These are phyloP conservation scores for Favolaschia claudopus DNA, from an alignment of 768 basidiomycete species.

Conservation along the genomic window DNA sequence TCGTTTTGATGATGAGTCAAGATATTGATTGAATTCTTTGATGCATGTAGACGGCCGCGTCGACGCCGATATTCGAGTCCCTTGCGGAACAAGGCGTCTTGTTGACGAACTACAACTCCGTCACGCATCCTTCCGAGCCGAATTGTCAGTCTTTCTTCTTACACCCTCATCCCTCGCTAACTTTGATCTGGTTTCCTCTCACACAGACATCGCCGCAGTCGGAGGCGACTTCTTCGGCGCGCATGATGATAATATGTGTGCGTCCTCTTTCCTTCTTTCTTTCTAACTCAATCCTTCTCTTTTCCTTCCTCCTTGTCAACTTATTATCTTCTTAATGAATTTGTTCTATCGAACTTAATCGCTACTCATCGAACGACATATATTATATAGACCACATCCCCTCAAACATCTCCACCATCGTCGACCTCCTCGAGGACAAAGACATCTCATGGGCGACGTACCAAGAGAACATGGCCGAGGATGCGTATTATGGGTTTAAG, in stretches of 20 bases:
- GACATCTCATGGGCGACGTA: constrained; percentile 69
- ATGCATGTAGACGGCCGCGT: background rate
- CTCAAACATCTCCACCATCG: constrained; percentile 60
- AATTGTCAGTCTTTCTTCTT: constrained; percentile 45
- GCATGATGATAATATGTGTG: no score
- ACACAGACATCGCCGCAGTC: constrained; percentile 45
- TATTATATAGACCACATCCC: constrained; percentile 48
- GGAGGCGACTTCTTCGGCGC: constrained; percentile 69
- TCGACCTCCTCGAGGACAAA: constrained; percentile 66
- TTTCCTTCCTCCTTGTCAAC: no score
- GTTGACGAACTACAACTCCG: constrained; percentile 52
- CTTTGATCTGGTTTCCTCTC: background rate
- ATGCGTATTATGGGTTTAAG: constrained; percentile 53
- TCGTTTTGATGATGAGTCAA: no score
- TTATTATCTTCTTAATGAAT: no score
- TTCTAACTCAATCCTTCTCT: no score
- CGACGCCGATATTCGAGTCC: constrained; percentile 38
- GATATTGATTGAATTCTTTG: constrained; percentile 18
- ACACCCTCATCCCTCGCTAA: background rate
- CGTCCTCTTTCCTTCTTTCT: no score
- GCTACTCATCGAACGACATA: no score
- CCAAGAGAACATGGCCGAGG: constrained; percentile 63
- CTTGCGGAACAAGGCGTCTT: constrained; percentile 60
- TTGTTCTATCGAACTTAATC: no score
- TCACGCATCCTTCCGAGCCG: constrained; percentile 69